Evolutionary conservation across 192 early-diverging fungal genomes (phyloP), one percentile per base, ranked within the genome.

Genomic region (Funneliformis geosporum): DNA sequence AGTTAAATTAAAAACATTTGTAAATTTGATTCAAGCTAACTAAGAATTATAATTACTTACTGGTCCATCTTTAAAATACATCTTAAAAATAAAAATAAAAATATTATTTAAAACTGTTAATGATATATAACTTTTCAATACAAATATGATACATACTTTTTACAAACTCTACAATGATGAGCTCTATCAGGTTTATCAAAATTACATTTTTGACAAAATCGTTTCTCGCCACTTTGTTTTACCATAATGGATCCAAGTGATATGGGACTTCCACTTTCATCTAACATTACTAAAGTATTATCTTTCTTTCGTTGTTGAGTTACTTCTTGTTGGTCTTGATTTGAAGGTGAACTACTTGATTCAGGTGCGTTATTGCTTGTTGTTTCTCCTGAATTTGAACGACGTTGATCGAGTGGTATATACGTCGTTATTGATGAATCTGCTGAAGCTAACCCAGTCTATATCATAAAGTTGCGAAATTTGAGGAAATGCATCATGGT

Each of bases 31-130:
- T 5, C 28, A 61, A 33, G 6, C 18, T 27, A 39, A 18, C 5
- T 8, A 16, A 47, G 23, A 42, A 76, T 18, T 27, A 33, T 44
- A 38, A 33, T 47, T 16, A 76, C 84, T 76, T 80, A 85, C 84
- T 85, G 84, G 59, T 85, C 84, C 84, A 85, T 85, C 33, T 85
- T 85, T 66, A 83, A 80, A 70, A 83, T 77, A 78, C 84, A 85
- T 67, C 84, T 82, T 28, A 79, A 4, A 55, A 33, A 28, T 18
- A 28, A 75, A 42, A 42, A 14, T n/a, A 59, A 44, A 71, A 27
- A 46, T 43, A 50, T 40, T 42, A 44, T 9, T 44, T 9, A 44
- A 44, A 9, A 44, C 9, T 55, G 21, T 1, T 18, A 73, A 59
- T 27, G 23, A 39, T 43, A 62, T n/a, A 23, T n/a, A 28, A 21